Base-by-base conservation (phyloP, 768 basidiomycete genomes). In the Cystobasidium tubakii region DNA sequence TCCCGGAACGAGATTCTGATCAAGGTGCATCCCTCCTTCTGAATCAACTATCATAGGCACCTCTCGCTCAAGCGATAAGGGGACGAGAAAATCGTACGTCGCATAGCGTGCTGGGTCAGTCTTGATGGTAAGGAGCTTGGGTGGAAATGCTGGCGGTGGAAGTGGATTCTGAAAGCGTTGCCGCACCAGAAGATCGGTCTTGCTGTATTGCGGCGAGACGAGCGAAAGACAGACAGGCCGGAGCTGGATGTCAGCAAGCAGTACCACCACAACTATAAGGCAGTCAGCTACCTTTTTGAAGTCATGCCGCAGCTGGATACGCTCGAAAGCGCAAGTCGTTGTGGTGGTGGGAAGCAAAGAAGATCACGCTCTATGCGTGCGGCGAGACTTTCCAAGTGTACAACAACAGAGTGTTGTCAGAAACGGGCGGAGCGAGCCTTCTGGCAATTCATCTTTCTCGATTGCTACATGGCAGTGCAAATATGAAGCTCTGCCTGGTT, bases 31-130 rank as follows among this genome's bases (percentile, higher is more conserved):
- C 0, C 96, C 96, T 77, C 89, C 89, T 80, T 99, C 96, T 0
- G 91, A 91, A 77, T 99, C 96, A 0, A 97, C 89, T 76, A 98
- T 89, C 91, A 98, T 93, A 0, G 96, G 95, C 23, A 96, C 81
- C 0, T 90, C 89, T 13, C 88, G 87, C 62, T 91, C 90, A 66
- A 88, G 87, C 0, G 90, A 89, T 43, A 96, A 83, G 6, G 88
- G 85, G 75, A 90, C 86, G 42, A 94, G 85, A 77, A 92, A 94
- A 77, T 90, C 90, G 6, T 91, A 89, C 23, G 86, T 86, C 19
- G 91, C 89, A 81, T 96, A 92, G 54, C 95, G 90, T 80, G 86
- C 85, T 4, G 92, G 89, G 79, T 90, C 86, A 39, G 95, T 96
- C n/a, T 90, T 88, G 69, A 97, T 89, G 73, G 95, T 86, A 78